A percentile compares a stretch with the other conserved stretches of the same genome.
Conservation (phyloP, 1,284 basidiomycete species). For the Abortiporus biennis region DNA sequence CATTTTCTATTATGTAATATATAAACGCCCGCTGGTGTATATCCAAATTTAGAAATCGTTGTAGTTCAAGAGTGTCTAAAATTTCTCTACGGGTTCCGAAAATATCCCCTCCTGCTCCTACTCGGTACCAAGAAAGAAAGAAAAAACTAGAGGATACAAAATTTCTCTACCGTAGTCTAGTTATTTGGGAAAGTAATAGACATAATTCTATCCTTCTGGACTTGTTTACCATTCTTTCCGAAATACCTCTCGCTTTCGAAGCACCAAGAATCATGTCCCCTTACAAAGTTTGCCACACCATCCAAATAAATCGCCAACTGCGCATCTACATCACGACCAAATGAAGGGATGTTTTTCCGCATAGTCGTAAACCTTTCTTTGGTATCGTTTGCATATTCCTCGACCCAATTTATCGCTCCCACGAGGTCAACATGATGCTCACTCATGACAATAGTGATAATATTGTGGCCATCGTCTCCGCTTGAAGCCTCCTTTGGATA, state of each 20-base stretch:
- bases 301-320: slow-evolving; percentile 23
- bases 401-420: slow-evolving; percentile 25
- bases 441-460: slow-evolving; percentile 18
- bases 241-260: slow-evolving; percentile 32
- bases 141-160: too few species aligned
- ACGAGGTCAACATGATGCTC: slow-evolving; percentile 19
- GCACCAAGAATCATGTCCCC: slow-evolving; percentile 27
- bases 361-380: slow-evolving; percentile 20
- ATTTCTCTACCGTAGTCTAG: too few species aligned
- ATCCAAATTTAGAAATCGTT: too few species aligned
- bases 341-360: slow-evolving; percentile 16
- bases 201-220: slow-evolving; percentile 13
- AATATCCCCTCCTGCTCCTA: too few species aligned
- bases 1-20: too few species aligned
- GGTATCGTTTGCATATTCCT: slow-evolving; percentile 18
- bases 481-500: slow-evolving; percentile 27
- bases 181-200: too few species aligned
- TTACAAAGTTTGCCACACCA: slow-evolving; percentile 29
- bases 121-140: too few species aligned
- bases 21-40: too few species aligned
- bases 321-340: slow-evolving; percentile 15
- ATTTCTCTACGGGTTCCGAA: too few species aligned
- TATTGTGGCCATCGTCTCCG: slow-evolving; percentile 26
- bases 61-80: too few species aligned
- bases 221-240: slow-evolving; percentile 21